A percentile compares a stretch with the other conserved stretches of the same genome.
Evolutionary conservation across 352 stramenopile genomes (phyloP).

Genomic region (Globisporangium uncinulatum): DNA sequence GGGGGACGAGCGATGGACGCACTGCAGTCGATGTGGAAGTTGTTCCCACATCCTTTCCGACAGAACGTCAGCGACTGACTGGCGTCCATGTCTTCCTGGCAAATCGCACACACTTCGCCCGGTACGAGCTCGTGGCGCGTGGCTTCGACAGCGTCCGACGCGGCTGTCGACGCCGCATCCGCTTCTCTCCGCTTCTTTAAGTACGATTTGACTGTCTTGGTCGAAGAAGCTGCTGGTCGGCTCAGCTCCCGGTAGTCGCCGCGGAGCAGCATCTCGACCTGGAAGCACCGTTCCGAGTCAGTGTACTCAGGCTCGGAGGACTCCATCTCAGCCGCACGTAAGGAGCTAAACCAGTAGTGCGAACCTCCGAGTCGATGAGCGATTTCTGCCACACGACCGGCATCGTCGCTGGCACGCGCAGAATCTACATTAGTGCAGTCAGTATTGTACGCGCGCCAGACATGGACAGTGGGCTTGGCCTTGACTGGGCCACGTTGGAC

Average conservation of each 20-base stretch:
- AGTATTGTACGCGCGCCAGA: too few relatives aligned
- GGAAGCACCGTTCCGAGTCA: neutral
- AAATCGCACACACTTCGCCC: constrained; percentile 81
- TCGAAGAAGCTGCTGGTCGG: constrained; percentile 5
- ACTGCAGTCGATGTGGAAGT: constrained; percentile 72
- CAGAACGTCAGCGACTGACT: constrained; percentile 67
- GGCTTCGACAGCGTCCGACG: constrained; percentile 20
- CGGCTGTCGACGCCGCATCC: constrained; percentile 1
- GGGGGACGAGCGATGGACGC: constrained; percentile 12
- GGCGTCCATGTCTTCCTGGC: constrained; percentile 73
- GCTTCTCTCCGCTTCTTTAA: constrained; percentile 36
- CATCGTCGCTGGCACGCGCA: constrained; percentile 58
- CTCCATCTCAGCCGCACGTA: too few relatives aligned
- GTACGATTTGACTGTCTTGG: constrained; percentile 22
- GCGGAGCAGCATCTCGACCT: constrained; percentile 64
- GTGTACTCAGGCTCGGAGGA: too few relatives aligned
- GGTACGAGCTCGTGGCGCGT: constrained; percentile 55
- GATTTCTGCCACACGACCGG: constrained; percentile 84
- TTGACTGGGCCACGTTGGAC: too few relatives aligned
- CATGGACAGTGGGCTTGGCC: too few relatives aligned
- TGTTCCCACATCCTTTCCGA: constrained; percentile 70
- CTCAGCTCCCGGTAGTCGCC: constrained; percentile 51
- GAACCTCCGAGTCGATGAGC: constrained; percentile 74
- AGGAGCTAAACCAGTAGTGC: too few relatives aligned
- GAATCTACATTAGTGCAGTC: constrained; percentile 22